phyloP scores from a whole-genome alignment of 805 yeast species.

The Saturnispora mendoncae region DNA sequence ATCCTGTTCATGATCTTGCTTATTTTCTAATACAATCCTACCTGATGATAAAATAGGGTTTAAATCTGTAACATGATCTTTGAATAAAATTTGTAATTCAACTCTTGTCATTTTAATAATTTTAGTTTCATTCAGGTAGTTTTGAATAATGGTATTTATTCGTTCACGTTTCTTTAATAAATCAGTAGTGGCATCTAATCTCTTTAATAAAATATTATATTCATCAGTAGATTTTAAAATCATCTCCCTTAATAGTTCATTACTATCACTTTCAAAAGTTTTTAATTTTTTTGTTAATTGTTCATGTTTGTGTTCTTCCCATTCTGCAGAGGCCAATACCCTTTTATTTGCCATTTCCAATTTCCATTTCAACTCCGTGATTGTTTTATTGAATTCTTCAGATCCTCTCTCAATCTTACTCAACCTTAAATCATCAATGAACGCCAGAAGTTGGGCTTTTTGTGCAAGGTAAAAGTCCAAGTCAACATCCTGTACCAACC shows the following conservation, averaged over 20 bases:
- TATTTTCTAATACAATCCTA: constrained; percentile 13
- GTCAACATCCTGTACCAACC: constrained; percentile 26
- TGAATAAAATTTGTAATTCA: constrained; percentile 24
- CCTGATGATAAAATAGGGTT: constrained; percentile 20
- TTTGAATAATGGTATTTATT: constrained; percentile 20
- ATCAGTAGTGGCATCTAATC: constrained; percentile 19
- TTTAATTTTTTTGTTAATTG: constrained; percentile 17
- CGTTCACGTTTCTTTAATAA: constrained; percentile 19
- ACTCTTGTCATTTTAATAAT: constrained; percentile 17
- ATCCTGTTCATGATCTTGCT: constrained; percentile 12
- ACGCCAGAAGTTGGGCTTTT: constrained; percentile 17
- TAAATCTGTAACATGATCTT: constrained; percentile 20
- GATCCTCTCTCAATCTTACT: constrained; percentile 14
- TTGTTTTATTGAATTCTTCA: constrained; percentile 14
- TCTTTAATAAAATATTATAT: constrained; percentile 15
- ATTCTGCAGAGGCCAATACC: constrained; percentile 1
- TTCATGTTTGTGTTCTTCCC: constrained; percentile 14
- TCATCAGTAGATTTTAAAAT: constrained; percentile 19
- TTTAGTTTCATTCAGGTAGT: constrained; percentile 19
- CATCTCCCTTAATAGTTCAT: constrained; percentile 15
- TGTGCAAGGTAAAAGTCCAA: constrained; percentile 21
- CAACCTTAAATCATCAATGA: constrained; percentile 14
- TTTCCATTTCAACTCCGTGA: constrained; percentile 10
- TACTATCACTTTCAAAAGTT: constrained; percentile 17
- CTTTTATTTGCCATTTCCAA: background rate